phyloP scores from a whole-genome alignment of 2,329 filamentous ascomycete species.

The Trichoderma koningii region DNA sequence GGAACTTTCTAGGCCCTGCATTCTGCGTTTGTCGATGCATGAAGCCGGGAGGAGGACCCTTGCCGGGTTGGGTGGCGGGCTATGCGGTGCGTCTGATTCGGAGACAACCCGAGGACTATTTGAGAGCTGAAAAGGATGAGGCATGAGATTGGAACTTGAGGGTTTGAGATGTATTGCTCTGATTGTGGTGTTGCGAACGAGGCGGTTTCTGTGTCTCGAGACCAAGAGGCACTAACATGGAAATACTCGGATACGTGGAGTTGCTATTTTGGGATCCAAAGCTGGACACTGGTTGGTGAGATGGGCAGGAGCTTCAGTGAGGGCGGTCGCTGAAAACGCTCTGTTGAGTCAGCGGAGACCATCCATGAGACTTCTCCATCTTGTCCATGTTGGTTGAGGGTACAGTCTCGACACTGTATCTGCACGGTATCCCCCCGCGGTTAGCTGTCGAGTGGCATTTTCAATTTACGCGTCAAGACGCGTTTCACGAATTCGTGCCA shows the following conservation, averaged over 20 bases:
- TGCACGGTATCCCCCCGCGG: neutral
- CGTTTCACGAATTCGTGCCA: conserved; percentile 4
- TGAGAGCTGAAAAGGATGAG: neutral
- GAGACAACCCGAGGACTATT: neutral
- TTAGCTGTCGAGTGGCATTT: conserved; percentile 12
- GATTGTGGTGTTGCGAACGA: neutral
- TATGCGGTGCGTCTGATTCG: neutral
- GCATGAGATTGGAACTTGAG: neutral
- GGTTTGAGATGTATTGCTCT: neutral
- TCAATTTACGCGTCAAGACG: conserved; percentile 27
- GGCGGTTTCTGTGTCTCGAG: too few species aligned
- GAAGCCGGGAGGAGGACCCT: conserved; percentile 16
- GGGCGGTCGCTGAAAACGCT: neutral
- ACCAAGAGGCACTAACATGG: neutral
- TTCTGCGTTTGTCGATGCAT: neutral
- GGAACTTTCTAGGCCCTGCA: conserved; percentile 18
- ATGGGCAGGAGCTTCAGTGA: neutral
- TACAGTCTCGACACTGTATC: neutral
- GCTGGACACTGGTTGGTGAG: neutral
- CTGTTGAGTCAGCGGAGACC: neutral
- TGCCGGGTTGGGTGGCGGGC: neutral
- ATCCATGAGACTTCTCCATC: too few species aligned
- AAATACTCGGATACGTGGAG: neutral
- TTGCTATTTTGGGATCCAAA: neutral
- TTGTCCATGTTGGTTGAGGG: neutral